Percentiles rank a stretch among this genome's conserved stretches.
phyloP scores from a whole-genome alignment of 73 alveolate genomes.

The Symbiodinium natans region DNA sequence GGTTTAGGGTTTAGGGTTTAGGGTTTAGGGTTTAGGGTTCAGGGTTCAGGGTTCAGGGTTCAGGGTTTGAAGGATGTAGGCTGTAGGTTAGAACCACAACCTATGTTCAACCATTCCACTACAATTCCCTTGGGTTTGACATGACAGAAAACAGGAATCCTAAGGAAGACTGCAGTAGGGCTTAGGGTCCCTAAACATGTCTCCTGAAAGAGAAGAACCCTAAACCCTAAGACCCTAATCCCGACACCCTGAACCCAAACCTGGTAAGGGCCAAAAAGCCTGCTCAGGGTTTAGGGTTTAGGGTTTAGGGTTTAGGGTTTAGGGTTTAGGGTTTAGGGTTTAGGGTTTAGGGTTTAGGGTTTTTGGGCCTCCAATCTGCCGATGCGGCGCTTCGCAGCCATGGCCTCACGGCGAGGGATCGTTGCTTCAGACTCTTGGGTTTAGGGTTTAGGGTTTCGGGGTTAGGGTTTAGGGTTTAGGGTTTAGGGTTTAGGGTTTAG shows the following conservation, averaged over 20 bases:
- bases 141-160: too few species aligned
- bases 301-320: neutral
- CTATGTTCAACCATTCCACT: too few species aligned
- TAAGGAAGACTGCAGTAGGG: too few species aligned
- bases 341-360: too few species aligned
- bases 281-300: neutral
- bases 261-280: neutral
- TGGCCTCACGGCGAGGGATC: neutral
- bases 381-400: conserved; percentile 79
- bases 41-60: neutral
- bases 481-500: neutral
- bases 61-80: too few species aligned
- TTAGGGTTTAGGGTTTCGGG: neutral
- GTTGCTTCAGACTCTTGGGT: neutral
- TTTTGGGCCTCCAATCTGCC: conserved; percentile 22
- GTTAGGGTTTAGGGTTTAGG: neutral
- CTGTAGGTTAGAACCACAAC: too few species aligned
- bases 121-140: too few species aligned
- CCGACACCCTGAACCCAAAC: too few species aligned
- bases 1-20: too few species aligned
- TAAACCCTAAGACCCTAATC: too few species aligned
- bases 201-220: neutral
- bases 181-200: too few species aligned
- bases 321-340: neutral
- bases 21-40: too few species aligned